Evolutionary conservation across 2,329 filamentous ascomycete genomes (phyloP), one percentile per base, ranked within the genome.

Genomic region (Cladophialophora yegresii): DNA sequence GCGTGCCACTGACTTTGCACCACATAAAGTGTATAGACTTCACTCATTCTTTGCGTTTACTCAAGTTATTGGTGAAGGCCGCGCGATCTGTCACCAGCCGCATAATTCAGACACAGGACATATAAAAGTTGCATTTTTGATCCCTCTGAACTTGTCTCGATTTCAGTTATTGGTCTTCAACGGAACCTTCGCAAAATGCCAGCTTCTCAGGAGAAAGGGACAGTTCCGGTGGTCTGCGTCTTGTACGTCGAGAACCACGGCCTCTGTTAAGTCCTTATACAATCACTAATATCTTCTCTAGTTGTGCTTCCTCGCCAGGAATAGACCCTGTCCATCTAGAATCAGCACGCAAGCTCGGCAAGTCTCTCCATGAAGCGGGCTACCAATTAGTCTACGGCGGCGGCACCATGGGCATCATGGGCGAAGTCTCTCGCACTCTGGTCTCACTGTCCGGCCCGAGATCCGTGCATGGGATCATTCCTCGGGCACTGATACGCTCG

Each of bases 371-470:
- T 75, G 83, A 84, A 57, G 84, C 90, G 73, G 87, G 91, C 75
- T 92, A 96, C 72, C 84, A 85, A 9, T 86, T 99, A 50, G 92
- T 98, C 69, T 99, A 98, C 77, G 95, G 95, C 71, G 95, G 95
- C 71, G 95, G 95, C 73, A 98, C 93, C 2, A 87, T 92, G 43
- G 95, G 95, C 9, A 84, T 99, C 53, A 99, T 99, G 95, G 95
- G 95, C 74, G 92, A 97, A 75, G 79, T 98, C 10, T 92, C 95
- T 53, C 89, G 89, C 72, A 93, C 91, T 0, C 87, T 99, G 30
- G 92, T 96, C 70, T 83, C 89, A 0, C 86, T 97, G 67, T 87
- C 88, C 4, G 93, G 95, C 2, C 91, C 93, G 0, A 77, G 87
- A 57, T 80, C 89, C 12, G 95, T 98, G 16, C 93, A 97, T 79